These are phyloP conservation scores for Solanum appendiculatum DNA, from an alignment of 257 asterid species.

Conservation along the genomic window DNA sequence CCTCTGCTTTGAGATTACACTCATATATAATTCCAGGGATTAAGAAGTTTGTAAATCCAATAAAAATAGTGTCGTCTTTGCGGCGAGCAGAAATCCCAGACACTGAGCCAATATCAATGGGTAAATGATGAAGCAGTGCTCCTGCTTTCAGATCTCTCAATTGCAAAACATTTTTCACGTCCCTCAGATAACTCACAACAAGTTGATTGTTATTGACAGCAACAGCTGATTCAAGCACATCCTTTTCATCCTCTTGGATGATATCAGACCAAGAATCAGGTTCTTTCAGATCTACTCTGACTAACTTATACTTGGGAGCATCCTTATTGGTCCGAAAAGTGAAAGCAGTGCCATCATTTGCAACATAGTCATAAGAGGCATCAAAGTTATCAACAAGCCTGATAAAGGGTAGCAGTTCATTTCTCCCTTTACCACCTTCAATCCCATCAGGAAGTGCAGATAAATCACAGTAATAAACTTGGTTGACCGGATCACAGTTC, in stretches of 20 bases:
- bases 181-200: slow-evolving; percentile 63
- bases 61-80: slow-evolving; percentile 45
- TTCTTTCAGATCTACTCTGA: slow-evolving; percentile 61
- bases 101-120: slow-evolving; percentile 79
- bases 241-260: slow-evolving; percentile 55
- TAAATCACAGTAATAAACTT: slow-evolving; percentile 73
- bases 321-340: slow-evolving; percentile 83
- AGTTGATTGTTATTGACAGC: slow-evolving; percentile 62
- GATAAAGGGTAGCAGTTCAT: slow-evolving; percentile 69
- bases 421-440: slow-evolving; percentile 51
- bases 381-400: slow-evolving; percentile 84
- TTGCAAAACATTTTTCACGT: slow-evolving; percentile 85
- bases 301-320: slow-evolving; percentile 85
- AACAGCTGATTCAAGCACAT: slow-evolving; percentile 82
- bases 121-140: slow-evolving; percentile 54
- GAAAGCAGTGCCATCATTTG: slow-evolving; percentile 70
- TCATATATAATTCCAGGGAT: slow-evolving; percentile 72
- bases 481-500: slow-evolving; percentile 89
- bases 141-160: slow-evolving; percentile 78
- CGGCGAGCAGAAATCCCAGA: slow-evolving; percentile 64
- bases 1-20: slow-evolving; percentile 50
- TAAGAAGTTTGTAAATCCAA: slow-evolving; percentile 84
- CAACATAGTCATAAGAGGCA: slow-evolving; percentile 60
- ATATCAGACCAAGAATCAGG: slow-evolving; percentile 76
- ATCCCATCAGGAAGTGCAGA: slow-evolving; percentile 62